These are phyloP conservation scores for Jamesozyma gamospora DNA, from an alignment of 805 yeast genomes.

Conservation along the genomic window DNA sequence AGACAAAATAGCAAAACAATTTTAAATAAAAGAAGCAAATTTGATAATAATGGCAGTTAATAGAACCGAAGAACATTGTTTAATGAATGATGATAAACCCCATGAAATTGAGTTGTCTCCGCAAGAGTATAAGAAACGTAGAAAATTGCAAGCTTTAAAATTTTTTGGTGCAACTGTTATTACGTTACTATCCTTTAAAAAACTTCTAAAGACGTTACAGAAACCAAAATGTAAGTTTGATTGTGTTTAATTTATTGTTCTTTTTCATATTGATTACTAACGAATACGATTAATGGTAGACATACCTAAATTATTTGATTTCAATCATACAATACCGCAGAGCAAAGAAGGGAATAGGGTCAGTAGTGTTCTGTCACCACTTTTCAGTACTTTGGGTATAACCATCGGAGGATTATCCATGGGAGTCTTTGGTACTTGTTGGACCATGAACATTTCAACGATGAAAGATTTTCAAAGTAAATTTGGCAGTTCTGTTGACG, in stretches of 20 bases:
- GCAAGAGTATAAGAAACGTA: constrained; percentile 44
- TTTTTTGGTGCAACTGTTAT: constrained; percentile 66
- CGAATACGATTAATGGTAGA: constrained; percentile 20
- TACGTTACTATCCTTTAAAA: constrained; percentile 60
- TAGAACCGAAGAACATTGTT: too few species aligned
- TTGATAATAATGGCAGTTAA: too few species aligned
- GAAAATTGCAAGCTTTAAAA: constrained; percentile 61
- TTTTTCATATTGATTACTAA: neutral
- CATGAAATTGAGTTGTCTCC: too few species aligned
- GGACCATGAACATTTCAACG: constrained; percentile 66
- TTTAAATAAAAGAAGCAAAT: too few species aligned
- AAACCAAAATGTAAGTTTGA: constrained; percentile 46
- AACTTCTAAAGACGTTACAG: constrained; percentile 65
- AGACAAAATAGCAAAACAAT: too few species aligned
- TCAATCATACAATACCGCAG: constrained; percentile 51
- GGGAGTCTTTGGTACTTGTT: constrained; percentile 64
- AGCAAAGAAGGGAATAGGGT: constrained; percentile 13
- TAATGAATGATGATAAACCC: too few species aligned
- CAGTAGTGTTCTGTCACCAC: constrained; percentile 32
- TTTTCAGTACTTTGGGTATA: constrained; percentile 62
- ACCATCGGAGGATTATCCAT: constrained; percentile 64
- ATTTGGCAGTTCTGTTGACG: neutral
- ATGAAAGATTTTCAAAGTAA: constrained; percentile 46
- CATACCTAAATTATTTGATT: constrained; percentile 67
- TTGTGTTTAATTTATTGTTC: neutral